phyloP scores from a whole-genome alignment of 192 early-diverging fungal species.

The Coemansia sp. region DNA sequence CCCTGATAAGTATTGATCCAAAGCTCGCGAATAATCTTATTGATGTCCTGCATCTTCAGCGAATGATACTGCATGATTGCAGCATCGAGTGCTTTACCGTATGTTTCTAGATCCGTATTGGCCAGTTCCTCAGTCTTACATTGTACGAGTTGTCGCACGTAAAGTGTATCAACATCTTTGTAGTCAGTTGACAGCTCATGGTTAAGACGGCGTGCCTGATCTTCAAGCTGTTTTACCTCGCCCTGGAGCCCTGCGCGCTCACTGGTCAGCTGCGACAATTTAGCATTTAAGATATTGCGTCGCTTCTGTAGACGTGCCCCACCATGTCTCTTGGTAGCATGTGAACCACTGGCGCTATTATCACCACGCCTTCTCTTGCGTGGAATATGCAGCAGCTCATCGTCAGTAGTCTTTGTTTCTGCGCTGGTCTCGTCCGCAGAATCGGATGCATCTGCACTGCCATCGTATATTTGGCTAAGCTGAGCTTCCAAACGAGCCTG shows the following conservation, averaged over 20 bases:
- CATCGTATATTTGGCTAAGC: constrained; percentile 35
- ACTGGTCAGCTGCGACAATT: constrained; percentile 43
- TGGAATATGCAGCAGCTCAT: constrained; percentile 4
- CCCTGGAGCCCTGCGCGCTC: constrained; percentile 62
- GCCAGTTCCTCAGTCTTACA: constrained; percentile 80
- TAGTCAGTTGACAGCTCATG: constrained; percentile 73
- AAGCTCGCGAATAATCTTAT: constrained; percentile 92
- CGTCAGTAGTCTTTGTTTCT: constrained; percentile 12
- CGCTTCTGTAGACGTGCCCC: constrained; percentile 37
- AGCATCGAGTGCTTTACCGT: constrained; percentile 76
- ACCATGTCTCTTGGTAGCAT: constrained; percentile 19
- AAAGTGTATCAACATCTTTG: constrained; percentile 70
- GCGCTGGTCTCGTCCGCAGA: background rate
- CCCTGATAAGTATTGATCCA: constrained; percentile 97
- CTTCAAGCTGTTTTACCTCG: constrained; percentile 79
- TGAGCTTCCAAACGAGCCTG: constrained; percentile 34
- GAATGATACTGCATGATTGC: constrained; percentile 91
- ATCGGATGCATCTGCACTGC: constrained; percentile 2
- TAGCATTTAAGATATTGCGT: constrained; percentile 33
- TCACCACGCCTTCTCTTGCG: constrained; percentile 35
- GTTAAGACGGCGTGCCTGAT: constrained; percentile 61
- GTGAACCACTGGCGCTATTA: constrained; percentile 2
- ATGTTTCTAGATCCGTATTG: constrained; percentile 77
- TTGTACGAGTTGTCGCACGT: constrained; percentile 65
- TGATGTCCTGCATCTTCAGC: constrained; percentile 95